A percentile compares a stretch with the other conserved stretches of the same genome.
Evolutionary conservation across 495 filamentous ascomycete species (phyloP).

Genomic region (Lophiostoma macrostomum): DNA sequence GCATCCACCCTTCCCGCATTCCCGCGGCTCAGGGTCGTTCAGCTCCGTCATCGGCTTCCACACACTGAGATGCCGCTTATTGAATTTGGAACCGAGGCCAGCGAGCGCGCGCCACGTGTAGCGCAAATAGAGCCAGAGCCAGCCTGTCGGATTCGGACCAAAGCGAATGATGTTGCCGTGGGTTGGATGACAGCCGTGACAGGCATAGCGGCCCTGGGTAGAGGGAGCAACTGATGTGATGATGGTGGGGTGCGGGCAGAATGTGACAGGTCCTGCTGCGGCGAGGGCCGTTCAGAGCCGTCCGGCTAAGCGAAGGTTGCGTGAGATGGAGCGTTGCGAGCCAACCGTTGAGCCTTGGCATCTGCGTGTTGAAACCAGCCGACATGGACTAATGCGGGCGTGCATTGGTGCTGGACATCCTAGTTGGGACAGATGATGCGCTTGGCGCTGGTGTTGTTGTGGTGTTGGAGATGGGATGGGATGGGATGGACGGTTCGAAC

Average conservation of each 20-base stretch:
- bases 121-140: constrained; percentile 4
- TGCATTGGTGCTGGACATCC: constrained; percentile 3
- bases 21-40: not conserved
- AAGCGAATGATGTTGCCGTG: constrained; percentile 10
- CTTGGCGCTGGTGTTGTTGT: constrained; percentile 29
- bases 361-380: constrained; percentile 24
- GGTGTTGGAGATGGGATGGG: constrained; percentile 11
- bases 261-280: constrained; percentile 32
- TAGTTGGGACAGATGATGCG: constrained; percentile 19
- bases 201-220: constrained; percentile 2
- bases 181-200: constrained; percentile 7
- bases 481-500: not conserved
- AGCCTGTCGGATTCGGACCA: not conserved
- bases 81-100: constrained; percentile 28
- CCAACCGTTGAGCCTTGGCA: constrained; percentile 27
- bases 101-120: constrained; percentile 31
- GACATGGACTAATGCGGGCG: constrained; percentile 2
- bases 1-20: not conserved
- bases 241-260: constrained; percentile 12
- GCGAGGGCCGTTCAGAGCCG: constrained; percentile 25
- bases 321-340: constrained; percentile 6
- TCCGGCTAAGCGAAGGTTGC: constrained; percentile 32
- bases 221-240: constrained; percentile 12
- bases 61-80: constrained; percentile 19
- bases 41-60: constrained; percentile 29